Evolutionary conservation across 2,329 filamentous ascomycete species (phyloP), one percentile per base, ranked within the genome.

Genomic region (Xylariaceae sp.): DNA sequence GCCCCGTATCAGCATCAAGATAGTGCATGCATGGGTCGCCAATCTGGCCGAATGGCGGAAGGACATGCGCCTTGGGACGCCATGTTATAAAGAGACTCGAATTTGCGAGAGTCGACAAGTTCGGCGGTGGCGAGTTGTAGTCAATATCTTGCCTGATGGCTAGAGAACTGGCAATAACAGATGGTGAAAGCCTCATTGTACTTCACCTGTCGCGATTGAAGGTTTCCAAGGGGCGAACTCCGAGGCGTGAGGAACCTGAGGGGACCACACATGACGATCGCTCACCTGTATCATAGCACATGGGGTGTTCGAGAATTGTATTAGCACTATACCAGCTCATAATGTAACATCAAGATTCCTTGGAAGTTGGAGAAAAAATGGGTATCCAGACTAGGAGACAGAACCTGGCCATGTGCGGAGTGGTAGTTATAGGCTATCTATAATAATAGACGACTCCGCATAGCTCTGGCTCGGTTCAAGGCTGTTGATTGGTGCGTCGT

Each of bases 11-110:
- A 2, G 76, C 74, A 52, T 79, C 75, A 2, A 74, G 76, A 62
- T 77, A 78, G 56, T 78, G 76, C 72, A 75, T 76, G 54, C 75
- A 77, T 10, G 75, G 75, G 53, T 78, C 76, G 37, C 74, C 76
- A 42, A 77, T 74, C 45, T 75, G 70, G 6, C 75, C 74, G 40
- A 64, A 69, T 0, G 71, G 68, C 3, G 76, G 75, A 1, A 77
- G 68, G 1, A 79, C 68, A 49, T 78, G 76, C 16, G 75, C 71
- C 56, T 67, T 70, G 2, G 75, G 64, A 16, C 62, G 54, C 64
- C 64, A 66, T 40, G 76, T 63, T 64, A 72, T 65, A 52, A 69
- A 73, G 20, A 74, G 62, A 46, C 71, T 66, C 41, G 65, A 67
- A 59, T 75, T 75, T 49, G 68, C 65, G 16, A 76, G 67, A n/a